Evolutionary conservation across 2,329 filamentous ascomycete species (phyloP).

Genomic region (Claviceps sp.): DNA sequence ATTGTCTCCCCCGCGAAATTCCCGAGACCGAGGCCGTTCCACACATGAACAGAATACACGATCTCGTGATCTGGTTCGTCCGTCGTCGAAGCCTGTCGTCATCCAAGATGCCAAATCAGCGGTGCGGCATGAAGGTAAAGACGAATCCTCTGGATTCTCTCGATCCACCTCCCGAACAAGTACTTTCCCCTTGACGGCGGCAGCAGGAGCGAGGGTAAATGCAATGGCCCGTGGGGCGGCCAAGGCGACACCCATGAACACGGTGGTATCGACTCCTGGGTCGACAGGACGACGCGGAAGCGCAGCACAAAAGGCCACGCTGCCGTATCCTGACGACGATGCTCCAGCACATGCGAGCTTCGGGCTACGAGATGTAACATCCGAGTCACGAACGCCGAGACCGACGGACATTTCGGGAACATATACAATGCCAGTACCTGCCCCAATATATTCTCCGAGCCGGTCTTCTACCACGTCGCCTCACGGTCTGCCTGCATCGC

Average conservation of each 20-base stretch:
- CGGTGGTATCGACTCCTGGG: slow-evolving; percentile 10
- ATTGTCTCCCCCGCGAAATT: slow-evolving; percentile 9
- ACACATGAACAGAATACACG: slow-evolving; percentile 25
- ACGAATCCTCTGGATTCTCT: slow-evolving; percentile 9
- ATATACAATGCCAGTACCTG: slow-evolving; percentile 13
- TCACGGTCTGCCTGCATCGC: background rate
- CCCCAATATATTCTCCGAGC: background rate
- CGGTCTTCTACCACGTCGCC: background rate
- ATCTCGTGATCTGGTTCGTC: slow-evolving; percentile 14
- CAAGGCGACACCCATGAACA: background rate
- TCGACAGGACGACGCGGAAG: slow-evolving; percentile 8
- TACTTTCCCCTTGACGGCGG: slow-evolving; percentile 21
- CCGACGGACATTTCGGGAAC: slow-evolving; percentile 5
- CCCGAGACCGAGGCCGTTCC: slow-evolving; percentile 21
- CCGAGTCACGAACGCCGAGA: slow-evolving; percentile 1
- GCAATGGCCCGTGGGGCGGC: background rate
- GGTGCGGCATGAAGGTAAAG: slow-evolving; percentile 11
- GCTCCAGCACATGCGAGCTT: slow-evolving; percentile 11
- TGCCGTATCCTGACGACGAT: slow-evolving; percentile 28
- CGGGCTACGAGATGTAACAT: slow-evolving; percentile 10
- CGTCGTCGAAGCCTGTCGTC: slow-evolving; percentile 21
- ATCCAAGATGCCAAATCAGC: slow-evolving; percentile 20
- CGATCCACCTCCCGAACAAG: slow-evolving; percentile 22
- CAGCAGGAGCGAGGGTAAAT: slow-evolving; percentile 8
- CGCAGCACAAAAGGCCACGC: slow-evolving; percentile 13